Conservation (phyloP, 1,139 yeast species). For the Tardiomyces digboiensis region DNA sequence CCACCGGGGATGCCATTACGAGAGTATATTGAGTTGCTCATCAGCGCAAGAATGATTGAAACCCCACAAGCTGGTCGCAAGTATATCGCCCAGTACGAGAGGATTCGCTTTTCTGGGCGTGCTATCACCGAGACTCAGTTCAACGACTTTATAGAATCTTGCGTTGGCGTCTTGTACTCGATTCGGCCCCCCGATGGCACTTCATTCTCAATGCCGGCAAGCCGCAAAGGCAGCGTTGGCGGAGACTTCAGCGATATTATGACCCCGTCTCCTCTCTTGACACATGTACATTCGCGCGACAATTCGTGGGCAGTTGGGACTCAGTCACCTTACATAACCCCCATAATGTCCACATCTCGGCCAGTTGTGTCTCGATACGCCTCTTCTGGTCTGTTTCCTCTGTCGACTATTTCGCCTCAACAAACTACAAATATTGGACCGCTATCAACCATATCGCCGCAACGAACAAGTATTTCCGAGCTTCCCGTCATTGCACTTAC, state of each 20-base stretch:
- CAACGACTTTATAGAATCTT: constrained; percentile 43
- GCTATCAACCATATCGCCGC: too few relatives aligned
- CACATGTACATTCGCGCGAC: neutral
- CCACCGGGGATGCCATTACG: constrained; percentile 33
- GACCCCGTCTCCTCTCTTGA: neutral
- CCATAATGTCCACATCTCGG: neutral
- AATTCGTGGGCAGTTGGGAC: neutral
- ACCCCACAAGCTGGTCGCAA: constrained; percentile 21
- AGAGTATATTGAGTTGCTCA: constrained; percentile 39
- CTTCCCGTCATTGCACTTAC: neutral
- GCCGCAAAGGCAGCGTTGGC: neutral
- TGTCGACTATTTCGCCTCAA: neutral
- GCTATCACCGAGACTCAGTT: constrained; percentile 53
- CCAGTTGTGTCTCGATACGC: neutral
- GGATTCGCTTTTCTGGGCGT: constrained; percentile 53
- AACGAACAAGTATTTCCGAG: neutral
- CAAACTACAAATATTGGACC: too few relatives aligned
- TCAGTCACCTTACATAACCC: neutral
- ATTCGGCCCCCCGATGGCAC: constrained; percentile 3
- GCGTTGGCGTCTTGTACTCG: constrained; percentile 18
- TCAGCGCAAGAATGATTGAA: constrained; percentile 13
- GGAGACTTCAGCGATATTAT: too few relatives aligned
- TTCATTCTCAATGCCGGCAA: neutral
- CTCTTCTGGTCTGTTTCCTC: neutral
- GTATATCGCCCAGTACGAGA: constrained; percentile 51